Conservation (phyloP, 257 asterid genomes). For the Solanum piurae region DNA sequence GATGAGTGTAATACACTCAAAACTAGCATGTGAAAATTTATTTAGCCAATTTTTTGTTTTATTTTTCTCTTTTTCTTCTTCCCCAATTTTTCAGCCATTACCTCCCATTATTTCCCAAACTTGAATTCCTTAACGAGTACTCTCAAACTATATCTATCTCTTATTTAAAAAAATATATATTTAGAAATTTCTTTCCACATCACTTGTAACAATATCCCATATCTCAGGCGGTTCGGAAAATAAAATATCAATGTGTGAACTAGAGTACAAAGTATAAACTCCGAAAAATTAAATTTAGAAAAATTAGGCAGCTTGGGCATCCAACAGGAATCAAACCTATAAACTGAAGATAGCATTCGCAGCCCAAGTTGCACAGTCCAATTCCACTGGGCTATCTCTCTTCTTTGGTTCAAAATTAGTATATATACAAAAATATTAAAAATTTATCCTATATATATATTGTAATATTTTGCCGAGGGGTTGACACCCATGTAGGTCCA, state of each 20-base stretch:
- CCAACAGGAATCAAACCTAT: not conserved
- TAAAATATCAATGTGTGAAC: not conserved
- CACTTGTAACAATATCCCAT: not conserved
- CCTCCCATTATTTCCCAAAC: not conserved
- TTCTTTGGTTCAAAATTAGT: not conserved
- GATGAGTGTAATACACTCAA: not conserved
- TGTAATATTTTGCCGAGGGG: not conserved
- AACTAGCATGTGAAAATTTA: not conserved
- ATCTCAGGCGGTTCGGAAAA: rapidly evolving
- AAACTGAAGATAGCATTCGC: too few relatives aligned
- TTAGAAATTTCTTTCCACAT: not conserved
- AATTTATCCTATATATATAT: not conserved
- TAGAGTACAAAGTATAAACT: not conserved
- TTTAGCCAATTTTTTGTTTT: not conserved
- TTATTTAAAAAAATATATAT: too few relatives aligned
- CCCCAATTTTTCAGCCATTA: not conserved
- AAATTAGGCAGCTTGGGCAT: not conserved
- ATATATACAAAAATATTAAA: too few relatives aligned
- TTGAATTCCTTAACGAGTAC: not conserved
- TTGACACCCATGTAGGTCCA: not conserved
- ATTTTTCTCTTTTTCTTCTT: too few relatives aligned
- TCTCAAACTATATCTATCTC: not conserved
- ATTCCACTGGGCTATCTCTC: not conserved
- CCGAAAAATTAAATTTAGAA: not conserved
- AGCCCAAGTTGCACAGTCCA: not conserved